These are phyloP conservation scores for Penicillium subrubescens DNA, from an alignment of 495 filamentous ascomycete genomes.

Conservation along the genomic window DNA sequence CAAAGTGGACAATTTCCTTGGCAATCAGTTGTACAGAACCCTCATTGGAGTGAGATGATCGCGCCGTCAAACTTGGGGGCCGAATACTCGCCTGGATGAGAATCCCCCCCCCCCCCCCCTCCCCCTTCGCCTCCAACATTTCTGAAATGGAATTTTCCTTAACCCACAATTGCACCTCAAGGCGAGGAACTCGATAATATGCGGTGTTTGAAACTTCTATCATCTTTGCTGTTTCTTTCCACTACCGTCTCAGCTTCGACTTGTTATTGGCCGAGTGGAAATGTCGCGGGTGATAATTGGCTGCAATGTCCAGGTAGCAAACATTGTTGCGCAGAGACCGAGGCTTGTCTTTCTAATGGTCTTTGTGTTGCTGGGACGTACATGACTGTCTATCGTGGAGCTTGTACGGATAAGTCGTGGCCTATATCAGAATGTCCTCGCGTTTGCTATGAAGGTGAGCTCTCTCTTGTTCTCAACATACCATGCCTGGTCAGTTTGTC, in stretches of 20 bases:
- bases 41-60: not conserved
- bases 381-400: not conserved
- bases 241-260: not conserved
- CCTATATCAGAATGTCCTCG: not conserved
- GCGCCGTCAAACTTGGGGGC: not conserved
- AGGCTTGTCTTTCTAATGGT: not conserved
- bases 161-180: not conserved
- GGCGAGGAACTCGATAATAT: not conserved
- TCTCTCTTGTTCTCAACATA: not conserved
- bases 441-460: not conserved
- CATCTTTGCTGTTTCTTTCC: not conserved
- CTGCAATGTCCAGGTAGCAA: not conserved
- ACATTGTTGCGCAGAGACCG: not conserved
- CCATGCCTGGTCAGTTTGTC: not conserved
- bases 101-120: not conserved
- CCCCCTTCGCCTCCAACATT: not conserved
- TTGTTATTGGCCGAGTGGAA: not conserved
- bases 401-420: not conserved
- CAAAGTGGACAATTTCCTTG: not conserved
- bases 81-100: not conserved
- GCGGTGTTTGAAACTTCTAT: not conserved
- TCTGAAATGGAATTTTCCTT: not conserved
- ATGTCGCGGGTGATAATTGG: not conserved
- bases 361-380: not conserved
- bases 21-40: not conserved